phyloP scores from a whole-genome alignment of 768 basidiomycete genomes.

The Hortiboletus campestris region DNA sequence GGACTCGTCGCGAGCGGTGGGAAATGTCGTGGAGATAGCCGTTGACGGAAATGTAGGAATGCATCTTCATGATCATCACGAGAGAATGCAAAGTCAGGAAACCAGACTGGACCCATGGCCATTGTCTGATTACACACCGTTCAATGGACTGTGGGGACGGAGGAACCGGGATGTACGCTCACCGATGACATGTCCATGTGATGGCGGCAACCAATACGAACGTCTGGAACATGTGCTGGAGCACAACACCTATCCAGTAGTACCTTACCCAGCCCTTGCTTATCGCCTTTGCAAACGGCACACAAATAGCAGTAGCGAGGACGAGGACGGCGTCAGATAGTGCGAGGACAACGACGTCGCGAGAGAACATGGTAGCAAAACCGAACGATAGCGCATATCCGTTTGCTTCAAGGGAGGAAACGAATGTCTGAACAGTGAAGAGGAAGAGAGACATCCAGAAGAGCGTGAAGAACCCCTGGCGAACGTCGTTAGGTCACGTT shows the following conservation, averaged over 20 bases:
- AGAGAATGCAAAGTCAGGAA: slow-evolving; percentile 86
- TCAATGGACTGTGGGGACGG: neutral
- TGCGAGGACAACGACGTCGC: slow-evolving; percentile 79
- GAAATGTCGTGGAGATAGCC: slow-evolving; percentile 68
- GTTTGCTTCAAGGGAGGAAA: slow-evolving; percentile 70
- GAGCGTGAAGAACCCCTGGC: slow-evolving; percentile 87
- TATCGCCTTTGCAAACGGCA: slow-evolving; percentile 79
- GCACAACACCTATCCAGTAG: slow-evolving; percentile 66
- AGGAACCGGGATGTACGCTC: slow-evolving; percentile 12
- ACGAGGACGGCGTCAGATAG: slow-evolving; percentile 84
- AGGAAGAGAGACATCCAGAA: slow-evolving; percentile 93
- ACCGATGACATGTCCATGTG: slow-evolving; percentile 90
- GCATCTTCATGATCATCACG: slow-evolving; percentile 94
- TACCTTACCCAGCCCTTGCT: slow-evolving; percentile 79
- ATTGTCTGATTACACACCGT: slow-evolving; percentile 52
- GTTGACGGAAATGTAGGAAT: slow-evolving; percentile 89
- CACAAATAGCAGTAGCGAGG: slow-evolving; percentile 68
- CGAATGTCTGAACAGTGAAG: slow-evolving; percentile 73
- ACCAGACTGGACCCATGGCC: slow-evolving; percentile 98
- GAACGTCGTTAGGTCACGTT: slow-evolving; percentile 3
- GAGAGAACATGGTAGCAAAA: slow-evolving; percentile 86
- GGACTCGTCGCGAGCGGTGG: slow-evolving; percentile 43
- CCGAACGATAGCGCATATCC: slow-evolving; percentile 75
- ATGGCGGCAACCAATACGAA: slow-evolving; percentile 69
- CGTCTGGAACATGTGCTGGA: slow-evolving; percentile 84